A percentile compares a stretch with the other conserved stretches of the same genome.
These are phyloP conservation scores for Erodium trifolium DNA, from an alignment of 441 rosid species.

Conservation along the genomic window DNA sequence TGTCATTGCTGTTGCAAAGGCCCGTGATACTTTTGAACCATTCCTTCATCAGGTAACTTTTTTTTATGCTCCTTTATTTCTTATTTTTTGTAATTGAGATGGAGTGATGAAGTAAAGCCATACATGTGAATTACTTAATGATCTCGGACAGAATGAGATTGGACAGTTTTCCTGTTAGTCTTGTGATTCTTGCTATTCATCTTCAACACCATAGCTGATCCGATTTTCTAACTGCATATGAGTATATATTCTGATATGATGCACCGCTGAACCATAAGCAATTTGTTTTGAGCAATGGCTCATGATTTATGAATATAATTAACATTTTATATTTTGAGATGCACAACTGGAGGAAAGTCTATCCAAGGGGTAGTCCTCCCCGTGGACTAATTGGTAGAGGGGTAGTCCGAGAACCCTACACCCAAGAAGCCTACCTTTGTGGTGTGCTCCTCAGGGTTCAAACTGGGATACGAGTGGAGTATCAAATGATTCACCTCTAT, in stretches of 20 bases:
- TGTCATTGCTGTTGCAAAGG: conserved; percentile 95
- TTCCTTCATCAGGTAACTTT: conserved; percentile 64
- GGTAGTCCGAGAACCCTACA: not conserved
- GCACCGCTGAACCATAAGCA: not conserved
- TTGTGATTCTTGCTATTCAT: not conserved
- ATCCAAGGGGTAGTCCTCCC: not conserved
- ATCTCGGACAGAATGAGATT: not conserved
- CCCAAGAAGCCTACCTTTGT: not conserved
- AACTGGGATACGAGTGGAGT: not conserved
- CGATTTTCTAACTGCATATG: not conserved
- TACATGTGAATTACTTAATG: not conserved
- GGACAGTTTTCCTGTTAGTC: not conserved
- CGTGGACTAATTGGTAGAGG: not conserved
- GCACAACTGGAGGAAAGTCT: not conserved
- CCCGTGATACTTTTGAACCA: conserved; percentile 33
- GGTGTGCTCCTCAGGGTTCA: not conserved
- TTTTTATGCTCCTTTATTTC: conserved; percentile 8
- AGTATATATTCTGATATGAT: not conserved
- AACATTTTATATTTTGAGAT: not conserved
- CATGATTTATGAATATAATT: not conserved
- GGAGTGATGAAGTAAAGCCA: not conserved
- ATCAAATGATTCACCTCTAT: not conserved
- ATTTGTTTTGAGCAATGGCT: not conserved
- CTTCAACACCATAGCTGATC: not conserved
- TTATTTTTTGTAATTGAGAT: not conserved